These are phyloP conservation scores for Parasarocladium wereldwijsianum DNA, from an alignment of 2,329 filamentous ascomycete genomes.

Conservation along the genomic window DNA sequence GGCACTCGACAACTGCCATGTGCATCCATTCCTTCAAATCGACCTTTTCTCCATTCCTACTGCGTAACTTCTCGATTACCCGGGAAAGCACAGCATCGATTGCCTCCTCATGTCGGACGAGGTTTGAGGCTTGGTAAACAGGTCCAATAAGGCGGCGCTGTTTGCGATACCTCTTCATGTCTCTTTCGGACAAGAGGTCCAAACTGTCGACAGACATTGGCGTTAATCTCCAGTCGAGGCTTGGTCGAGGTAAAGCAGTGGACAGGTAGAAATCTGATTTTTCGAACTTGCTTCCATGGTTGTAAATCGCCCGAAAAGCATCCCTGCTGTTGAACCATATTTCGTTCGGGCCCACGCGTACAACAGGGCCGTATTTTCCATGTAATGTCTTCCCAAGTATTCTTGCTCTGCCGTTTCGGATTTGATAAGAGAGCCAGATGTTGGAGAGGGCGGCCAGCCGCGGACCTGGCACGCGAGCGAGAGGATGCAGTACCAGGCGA, in stretches of 20 bases:
- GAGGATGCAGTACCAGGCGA: slow-evolving; percentile 26
- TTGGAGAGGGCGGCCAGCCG: slow-evolving; percentile 29
- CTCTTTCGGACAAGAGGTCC: slow-evolving; percentile 34
- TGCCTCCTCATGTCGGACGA: slow-evolving; percentile 24
- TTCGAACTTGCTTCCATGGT: slow-evolving; percentile 30
- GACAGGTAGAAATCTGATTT: slow-evolving; percentile 39
- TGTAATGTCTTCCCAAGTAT: slow-evolving; percentile 29
- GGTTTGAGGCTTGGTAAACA: slow-evolving; percentile 26
- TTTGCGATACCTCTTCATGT: slow-evolving; percentile 29
- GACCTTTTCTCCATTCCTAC: slow-evolving; percentile 22
- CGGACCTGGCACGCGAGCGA: slow-evolving; percentile 31
- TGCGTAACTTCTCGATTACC: slow-evolving; percentile 19
- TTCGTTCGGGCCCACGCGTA: slow-evolving; percentile 39
- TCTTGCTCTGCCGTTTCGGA: slow-evolving; percentile 26
- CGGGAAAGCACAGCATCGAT: slow-evolving; percentile 25
- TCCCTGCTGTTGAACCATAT: slow-evolving; percentile 35
- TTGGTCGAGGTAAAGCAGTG: slow-evolving; percentile 27
- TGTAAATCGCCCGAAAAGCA: slow-evolving; percentile 32
- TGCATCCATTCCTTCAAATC: slow-evolving; percentile 43
- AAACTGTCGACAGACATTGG: slow-evolving; percentile 26
- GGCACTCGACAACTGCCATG: slow-evolving; percentile 36
- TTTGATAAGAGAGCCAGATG: slow-evolving; percentile 31
- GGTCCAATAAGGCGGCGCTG: slow-evolving; percentile 35
- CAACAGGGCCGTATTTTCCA: slow-evolving; percentile 28
- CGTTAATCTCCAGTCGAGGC: slow-evolving; percentile 21